Evolutionary conservation across 345 rosid genomes (phyloP).

Genomic region (Citrus hindsii): DNA sequence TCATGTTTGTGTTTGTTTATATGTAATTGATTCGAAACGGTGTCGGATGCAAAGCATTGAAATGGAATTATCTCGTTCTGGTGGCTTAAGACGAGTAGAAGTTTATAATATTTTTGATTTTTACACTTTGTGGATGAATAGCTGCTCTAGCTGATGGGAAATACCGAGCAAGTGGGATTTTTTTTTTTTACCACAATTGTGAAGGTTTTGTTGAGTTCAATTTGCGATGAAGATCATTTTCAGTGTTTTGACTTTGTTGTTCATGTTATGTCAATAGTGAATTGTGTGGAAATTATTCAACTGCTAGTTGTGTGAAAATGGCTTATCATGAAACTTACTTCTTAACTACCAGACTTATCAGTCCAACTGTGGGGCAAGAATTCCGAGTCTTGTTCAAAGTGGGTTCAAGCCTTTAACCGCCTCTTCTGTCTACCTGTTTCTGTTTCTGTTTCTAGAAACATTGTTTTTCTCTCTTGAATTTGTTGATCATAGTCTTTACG

Average conservation of each 20-base stretch:
- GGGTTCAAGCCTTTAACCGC: neutral
- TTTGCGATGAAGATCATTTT: neutral
- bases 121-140: neutral
- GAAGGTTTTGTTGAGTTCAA: neutral
- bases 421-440: neutral
- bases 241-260: neutral
- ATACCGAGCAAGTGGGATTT: neutral
- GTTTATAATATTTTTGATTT: neutral
- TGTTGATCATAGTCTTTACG: neutral
- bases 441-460: neutral
- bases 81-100: neutral
- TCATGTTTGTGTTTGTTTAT: neutral
- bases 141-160: neutral
- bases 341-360: neutral
- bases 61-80: conserved; percentile 6
- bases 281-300: neutral
- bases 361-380: neutral
- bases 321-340: neutral
- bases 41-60: neutral
- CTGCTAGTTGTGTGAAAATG: neutral
- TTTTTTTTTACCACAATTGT: neutral
- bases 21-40: neutral
- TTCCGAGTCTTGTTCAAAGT: too few species aligned
- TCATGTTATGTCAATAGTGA: neutral
- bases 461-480: neutral